Conservation (phyloP, 495 filamentous ascomycete species). For the Hypoxylon cercidicola region DNA sequence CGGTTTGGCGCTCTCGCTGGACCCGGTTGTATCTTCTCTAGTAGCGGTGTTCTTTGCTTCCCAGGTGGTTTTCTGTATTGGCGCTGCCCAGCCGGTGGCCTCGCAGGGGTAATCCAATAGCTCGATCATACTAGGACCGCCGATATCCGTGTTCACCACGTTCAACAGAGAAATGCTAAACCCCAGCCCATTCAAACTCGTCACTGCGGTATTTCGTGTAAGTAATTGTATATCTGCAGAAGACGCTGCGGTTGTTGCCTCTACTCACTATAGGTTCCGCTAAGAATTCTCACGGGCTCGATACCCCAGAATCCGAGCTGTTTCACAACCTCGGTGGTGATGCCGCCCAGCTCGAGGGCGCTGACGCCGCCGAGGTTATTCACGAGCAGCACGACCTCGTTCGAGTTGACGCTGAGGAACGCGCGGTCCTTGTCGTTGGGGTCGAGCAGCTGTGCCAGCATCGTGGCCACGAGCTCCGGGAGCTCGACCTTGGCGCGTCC, state of each 20-base stretch:
- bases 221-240: conserved; percentile 28
- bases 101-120: conserved; percentile 87
- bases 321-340: conserved; percentile 84
- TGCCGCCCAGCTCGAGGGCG: conserved; percentile 86
- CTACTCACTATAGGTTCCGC: conserved; percentile 66
- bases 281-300: conserved; percentile 73
- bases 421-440: conserved; percentile 80
- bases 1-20: conserved; percentile 62
- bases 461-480: conserved; percentile 74
- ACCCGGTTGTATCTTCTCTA: conserved; percentile 50
- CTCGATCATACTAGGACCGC: conserved; percentile 82
- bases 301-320: conserved; percentile 80
- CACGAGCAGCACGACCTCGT: conserved; percentile 78
- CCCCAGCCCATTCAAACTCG: conserved; percentile 89
- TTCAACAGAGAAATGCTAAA: conserved; percentile 91
- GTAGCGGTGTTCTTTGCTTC: conserved; percentile 60
- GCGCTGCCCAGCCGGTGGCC: conserved; percentile 84
- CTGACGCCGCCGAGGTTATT: conserved; percentile 97
- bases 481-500: conserved; percentile 74
- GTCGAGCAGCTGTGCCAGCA: conserved; percentile 86
- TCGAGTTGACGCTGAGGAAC: conserved; percentile 75
- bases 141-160: conserved; percentile 81
- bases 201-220: conserved; percentile 65
- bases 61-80: conserved; percentile 72
- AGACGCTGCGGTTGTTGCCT: neutral